Base-by-base conservation (phyloP, 1,284 basidiomycete species). In the Earliella scabrosa region DNA sequence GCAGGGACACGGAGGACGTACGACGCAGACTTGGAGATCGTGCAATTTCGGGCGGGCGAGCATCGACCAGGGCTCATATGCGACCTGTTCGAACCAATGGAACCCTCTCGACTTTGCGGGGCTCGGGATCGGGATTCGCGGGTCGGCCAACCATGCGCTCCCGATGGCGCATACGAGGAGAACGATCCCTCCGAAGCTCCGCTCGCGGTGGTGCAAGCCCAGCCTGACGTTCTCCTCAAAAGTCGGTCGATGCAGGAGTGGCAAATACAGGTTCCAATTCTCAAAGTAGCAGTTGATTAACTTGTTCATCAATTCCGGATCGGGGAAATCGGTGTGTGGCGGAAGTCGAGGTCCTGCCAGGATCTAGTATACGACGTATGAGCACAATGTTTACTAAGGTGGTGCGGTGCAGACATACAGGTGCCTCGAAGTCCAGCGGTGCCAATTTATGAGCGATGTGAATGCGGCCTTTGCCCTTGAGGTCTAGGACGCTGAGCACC, bases 161-260 rank as follows among this genome's bases (percentile, higher is more conserved):
- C 85, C 93, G 48, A 86, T 76, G 0, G 93, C 90, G 66, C 90
- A 93, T 0, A 95, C 82, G 31, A 92, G 75, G 31, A 94, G 73
- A 36, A 92, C 79, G 4, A 87, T 82, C 16, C 81, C 80, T 13
- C 82, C 88, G 68, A 94, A 93, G 5, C 81, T 74, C 2, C 75
- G 46, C 63, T 92, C 84, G 6, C 69, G 76, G n/a, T 76, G 70
- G 67, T 93, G 86, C 13, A 87, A 66, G 2, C 81, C 79, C 8
- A 82, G 77, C 11, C 69, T 68, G 31, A 91, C 71, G 36, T 79
- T 74, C 5, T 72, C 71, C 53, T 90, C 82, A 61, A 96, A 93
- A 18, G 85, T 86, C 1, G 85, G 85, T 0, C 85, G 82, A 68
- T 96, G 93, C 2, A 97, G 73, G 8, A 95, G 73, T 2, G 92